Conservation (phyloP, 306 rosid species). For the Gynostemma pentaphyllum region DNA sequence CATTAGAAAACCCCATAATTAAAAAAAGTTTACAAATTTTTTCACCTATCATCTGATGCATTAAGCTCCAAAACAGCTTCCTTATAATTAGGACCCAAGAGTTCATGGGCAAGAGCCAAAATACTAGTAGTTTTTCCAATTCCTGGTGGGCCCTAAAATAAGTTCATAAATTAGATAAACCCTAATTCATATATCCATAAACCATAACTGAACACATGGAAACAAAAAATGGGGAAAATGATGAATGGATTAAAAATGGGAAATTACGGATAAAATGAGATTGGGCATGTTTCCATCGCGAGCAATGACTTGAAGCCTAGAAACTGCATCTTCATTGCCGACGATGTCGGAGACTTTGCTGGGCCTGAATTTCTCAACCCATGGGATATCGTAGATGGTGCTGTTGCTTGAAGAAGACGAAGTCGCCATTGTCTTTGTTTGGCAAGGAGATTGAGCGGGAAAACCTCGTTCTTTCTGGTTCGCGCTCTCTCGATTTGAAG, state of each 20-base stretch:
- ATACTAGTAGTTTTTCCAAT: slow-evolving; percentile 91
- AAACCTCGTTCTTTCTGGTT: too few relatives aligned
- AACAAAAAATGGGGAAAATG: not conserved
- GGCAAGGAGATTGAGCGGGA: not conserved
- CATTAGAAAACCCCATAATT: not conserved
- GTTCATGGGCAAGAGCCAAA: slow-evolving; percentile 89
- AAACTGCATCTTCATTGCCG: slow-evolving; percentile 83
- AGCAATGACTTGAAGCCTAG: slow-evolving; percentile 82
- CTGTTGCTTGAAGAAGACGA: slow-evolving; percentile 28
- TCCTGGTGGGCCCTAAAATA: slow-evolving; percentile 85
- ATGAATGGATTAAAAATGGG: not conserved
- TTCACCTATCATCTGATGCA: slow-evolving; percentile 89
- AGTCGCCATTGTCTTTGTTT: slow-evolving; percentile 34
- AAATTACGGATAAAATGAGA: slow-evolving; percentile 50
- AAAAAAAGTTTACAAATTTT: not conserved
- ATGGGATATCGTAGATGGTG: slow-evolving; percentile 58
- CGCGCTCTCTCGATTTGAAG: too few relatives aligned
- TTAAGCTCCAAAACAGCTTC: slow-evolving; percentile 91
- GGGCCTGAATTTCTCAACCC: slow-evolving; percentile 98
- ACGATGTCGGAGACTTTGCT: slow-evolving; percentile 68
- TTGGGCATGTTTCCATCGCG: slow-evolving; percentile 98
- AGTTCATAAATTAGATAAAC: not conserved
- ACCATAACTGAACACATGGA: not conserved
- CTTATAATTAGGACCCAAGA: slow-evolving; percentile 64
- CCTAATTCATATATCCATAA: not conserved